phyloP scores from a whole-genome alignment of 192 early-diverging fungal genomes.

The Coemansia sp. region DNA sequence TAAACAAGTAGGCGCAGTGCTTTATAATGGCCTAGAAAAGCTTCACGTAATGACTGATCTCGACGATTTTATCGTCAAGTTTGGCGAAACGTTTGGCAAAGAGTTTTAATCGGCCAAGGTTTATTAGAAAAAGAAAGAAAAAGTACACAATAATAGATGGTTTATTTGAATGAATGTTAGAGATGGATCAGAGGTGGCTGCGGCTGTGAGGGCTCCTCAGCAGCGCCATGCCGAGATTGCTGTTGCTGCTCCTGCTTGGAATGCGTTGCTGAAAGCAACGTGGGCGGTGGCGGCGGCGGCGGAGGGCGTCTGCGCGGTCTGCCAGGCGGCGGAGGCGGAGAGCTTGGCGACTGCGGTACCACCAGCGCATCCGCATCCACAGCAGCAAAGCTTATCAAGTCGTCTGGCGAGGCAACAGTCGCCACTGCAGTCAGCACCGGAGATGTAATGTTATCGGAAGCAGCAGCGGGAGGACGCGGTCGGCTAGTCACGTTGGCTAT shows the following conservation, averaged over 20 bases:
- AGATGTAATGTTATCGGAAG: conserved; percentile 5
- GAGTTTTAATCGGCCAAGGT: too few species aligned
- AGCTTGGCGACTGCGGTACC: not conserved
- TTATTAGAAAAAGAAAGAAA: too few species aligned
- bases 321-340: conserved; percentile 1
- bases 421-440: not conserved
- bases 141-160: not conserved
- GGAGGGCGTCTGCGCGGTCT: conserved; percentile 30
- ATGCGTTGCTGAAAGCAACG: not conserved
- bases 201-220: not conserved
- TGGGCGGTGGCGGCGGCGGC: conserved; percentile 26
- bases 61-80: not conserved
- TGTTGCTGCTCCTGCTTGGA: not conserved
- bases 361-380: not conserved
- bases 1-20: not conserved
- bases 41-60: not conserved
- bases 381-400: conserved; percentile 10
- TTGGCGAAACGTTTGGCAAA: not conserved
- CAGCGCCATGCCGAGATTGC: not conserved
- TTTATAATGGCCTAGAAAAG: not conserved
- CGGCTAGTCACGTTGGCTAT: conserved; percentile 30
- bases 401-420: conserved; percentile 11
- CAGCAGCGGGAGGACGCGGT: not conserved
- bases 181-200: conserved; percentile 8
- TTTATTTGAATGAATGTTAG: too few species aligned